Conservation (phyloP, 2,329 filamentous ascomycete genomes). For the Penicillium sp. region DNA sequence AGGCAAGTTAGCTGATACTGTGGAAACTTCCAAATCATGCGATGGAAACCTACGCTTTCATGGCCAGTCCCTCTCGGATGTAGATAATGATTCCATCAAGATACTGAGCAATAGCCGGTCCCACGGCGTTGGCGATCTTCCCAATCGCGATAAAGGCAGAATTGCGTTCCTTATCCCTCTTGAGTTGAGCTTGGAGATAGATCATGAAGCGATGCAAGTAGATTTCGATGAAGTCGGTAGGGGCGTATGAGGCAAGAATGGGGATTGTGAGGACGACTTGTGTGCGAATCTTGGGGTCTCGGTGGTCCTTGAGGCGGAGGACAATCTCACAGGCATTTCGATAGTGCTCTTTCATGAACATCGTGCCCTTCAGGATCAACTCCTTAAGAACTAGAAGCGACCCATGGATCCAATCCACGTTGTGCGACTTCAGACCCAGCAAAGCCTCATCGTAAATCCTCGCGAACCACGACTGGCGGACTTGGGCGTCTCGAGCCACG, state of each 20-base stretch:
- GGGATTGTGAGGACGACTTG: conserved; percentile 91
- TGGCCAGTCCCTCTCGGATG: conserved; percentile 82
- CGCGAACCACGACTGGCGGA: conserved; percentile 83
- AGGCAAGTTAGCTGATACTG: no score
- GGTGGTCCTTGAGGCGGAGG: conserved; percentile 86
- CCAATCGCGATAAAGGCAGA: conserved; percentile 94
- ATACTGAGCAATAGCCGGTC: conserved; percentile 90
- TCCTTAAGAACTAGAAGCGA: conserved; percentile 90
- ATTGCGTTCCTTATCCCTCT: conserved; percentile 91
- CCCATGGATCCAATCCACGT: conserved; percentile 87
- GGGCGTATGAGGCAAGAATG: conserved; percentile 86
- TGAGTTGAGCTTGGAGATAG: conserved; percentile 87
- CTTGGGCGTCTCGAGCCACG: conserved; percentile 81
- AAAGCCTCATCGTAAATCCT: conserved; percentile 87
- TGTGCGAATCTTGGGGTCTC: conserved; percentile 79
- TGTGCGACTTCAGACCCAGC: conserved; percentile 72
- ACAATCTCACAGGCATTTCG: conserved; percentile 90
- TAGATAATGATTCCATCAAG: conserved; percentile 91
- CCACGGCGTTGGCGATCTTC: conserved; percentile 92
- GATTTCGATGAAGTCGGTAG: conserved; percentile 78
- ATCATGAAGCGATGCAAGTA: conserved; percentile 97
- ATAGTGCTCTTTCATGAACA: conserved; percentile 98
- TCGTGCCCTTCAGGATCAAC: conserved; percentile 87
- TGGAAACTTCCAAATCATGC: no score
- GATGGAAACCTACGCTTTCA: conserved; percentile 64